Conservation (phyloP, 495 filamentous ascomycete genomes). For the Amorphotheca resinae region DNA sequence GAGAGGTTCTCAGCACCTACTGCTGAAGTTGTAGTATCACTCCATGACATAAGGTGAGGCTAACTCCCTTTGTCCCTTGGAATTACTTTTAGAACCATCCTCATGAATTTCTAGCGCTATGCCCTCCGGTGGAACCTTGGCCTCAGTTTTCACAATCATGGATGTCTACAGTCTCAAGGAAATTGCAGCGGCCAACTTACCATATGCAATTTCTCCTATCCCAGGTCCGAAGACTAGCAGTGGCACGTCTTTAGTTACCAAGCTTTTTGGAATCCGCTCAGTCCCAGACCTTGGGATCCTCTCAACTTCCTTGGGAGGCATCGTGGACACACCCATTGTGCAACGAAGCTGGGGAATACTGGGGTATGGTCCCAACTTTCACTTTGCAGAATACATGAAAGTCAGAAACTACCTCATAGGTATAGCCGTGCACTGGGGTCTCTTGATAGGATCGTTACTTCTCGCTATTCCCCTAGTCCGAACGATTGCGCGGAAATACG, state of each 20-base stretch:
- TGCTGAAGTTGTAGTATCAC: conserved; percentile 43
- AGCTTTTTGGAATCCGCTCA: conserved; percentile 46
- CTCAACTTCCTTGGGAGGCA: conserved; percentile 44
- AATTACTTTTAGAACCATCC: conserved; percentile 10
- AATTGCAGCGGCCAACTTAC: conserved; percentile 39
- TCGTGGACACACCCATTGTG: conserved; percentile 54
- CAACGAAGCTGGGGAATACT: conserved; percentile 69
- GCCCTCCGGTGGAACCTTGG: conserved; percentile 64
- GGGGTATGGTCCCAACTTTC: conserved; percentile 63
- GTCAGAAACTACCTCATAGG: conserved; percentile 48
- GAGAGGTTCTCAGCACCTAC: conserved; percentile 42
- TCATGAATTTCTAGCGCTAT: conserved; percentile 26
- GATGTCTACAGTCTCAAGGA: conserved; percentile 48
- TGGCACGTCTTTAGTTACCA: conserved; percentile 25
- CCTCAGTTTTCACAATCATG: conserved; percentile 49
- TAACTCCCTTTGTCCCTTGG: not conserved
- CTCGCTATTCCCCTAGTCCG: conserved; percentile 44
- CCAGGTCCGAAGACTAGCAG: conserved; percentile 26
- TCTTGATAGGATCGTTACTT: conserved; percentile 38
- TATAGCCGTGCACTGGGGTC: conserved; percentile 40
- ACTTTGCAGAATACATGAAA: conserved; percentile 54
- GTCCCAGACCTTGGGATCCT: conserved; percentile 57
- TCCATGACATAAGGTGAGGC: conserved; percentile 49
- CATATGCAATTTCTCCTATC: conserved; percentile 56
- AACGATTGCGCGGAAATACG: conserved; percentile 37